Base-by-base conservation (phyloP, 2,329 filamentous ascomycete species). In the Ramularia collo-cygni region DNA sequence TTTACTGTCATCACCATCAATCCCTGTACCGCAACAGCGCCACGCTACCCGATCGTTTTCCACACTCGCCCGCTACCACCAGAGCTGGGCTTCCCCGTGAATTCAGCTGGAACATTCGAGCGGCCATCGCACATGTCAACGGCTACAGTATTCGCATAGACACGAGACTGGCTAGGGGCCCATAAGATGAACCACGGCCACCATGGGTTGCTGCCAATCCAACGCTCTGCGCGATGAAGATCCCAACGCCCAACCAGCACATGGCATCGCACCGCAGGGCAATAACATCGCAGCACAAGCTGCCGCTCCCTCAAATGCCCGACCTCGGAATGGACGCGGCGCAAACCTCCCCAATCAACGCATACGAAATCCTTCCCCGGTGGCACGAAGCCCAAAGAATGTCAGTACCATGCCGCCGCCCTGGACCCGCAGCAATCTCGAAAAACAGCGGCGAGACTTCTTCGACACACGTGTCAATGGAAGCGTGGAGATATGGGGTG, bases 401-500 rank as follows among this genome's bases (percentile, higher is more conserved):
- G 40, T 50, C 19, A 39, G 33, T 10, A 46, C 50, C 29, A 42
- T 43, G 17, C 53, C 50, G 9, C 51, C 52, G 7, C 63, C 67
- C 12, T 93, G 85, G 85, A 88, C 84, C 1, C 77, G 75, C n/a
- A 58, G 65, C 12, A 69, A 81, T 38, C 69, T 95, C 2, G 76
- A 79, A 43, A 72, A 71, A 21, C 85, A 95, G 64, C 76, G 90
- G 35, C 67, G 66, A 35, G 87, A 87, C 46, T 95, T 93, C 70
- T 96, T 94, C 63, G 88, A 95, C 46, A 95, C 89, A 1, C 72
- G 87, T 33, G 85, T 93, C 12, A 84, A 83, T 0, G 87, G 87
- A 2, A 74, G 78, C 3, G 56, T 73, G 4, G 85, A 95, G 62
- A 75, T 92, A 17, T 96, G 90, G 90, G 77, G 77, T 52, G 81